A percentile compares a stretch with the other conserved stretches of the same genome.
Evolutionary conservation across 2,329 filamentous ascomycete species (phyloP).

Genomic region (Paracorniculantispora psalliotae): DNA sequence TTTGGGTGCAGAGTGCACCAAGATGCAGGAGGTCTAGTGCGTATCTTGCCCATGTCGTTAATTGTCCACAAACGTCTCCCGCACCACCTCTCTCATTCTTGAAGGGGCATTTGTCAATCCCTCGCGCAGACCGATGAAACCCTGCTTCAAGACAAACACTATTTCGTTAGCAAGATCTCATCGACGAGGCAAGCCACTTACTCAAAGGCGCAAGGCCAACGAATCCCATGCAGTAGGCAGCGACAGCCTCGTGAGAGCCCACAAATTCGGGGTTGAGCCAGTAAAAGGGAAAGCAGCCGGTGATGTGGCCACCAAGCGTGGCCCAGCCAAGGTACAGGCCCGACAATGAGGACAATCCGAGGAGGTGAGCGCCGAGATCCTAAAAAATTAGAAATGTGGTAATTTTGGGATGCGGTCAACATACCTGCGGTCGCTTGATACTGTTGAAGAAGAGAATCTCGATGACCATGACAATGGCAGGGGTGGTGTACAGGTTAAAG

Average conservation of each 20-base stretch:
- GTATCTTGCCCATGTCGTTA: background rate
- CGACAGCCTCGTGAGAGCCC: conserved; percentile 39
- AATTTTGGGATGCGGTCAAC: conserved; percentile 11
- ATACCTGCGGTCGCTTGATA: conserved; percentile 46
- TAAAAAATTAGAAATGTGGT: conserved; percentile 23
- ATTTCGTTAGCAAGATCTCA: background rate
- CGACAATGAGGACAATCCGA: conserved; percentile 36
- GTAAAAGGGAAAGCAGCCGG: conserved; percentile 44
- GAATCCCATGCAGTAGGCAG: conserved; percentile 41
- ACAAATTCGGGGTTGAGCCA: conserved; percentile 44
- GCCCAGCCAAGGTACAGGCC: conserved; percentile 47
- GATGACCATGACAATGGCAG: conserved; percentile 37
- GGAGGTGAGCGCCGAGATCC: conserved; percentile 41
- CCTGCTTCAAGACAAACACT: conserved; percentile 47
- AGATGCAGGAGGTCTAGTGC: too few relatives aligned
- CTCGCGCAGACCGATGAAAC: conserved; percentile 46
- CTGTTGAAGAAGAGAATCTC: conserved; percentile 49
- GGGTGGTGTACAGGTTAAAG: conserved; percentile 41
- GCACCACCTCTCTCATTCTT: background rate
- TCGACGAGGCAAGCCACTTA: conserved; percentile 28
- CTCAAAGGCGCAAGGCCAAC: conserved; percentile 38
- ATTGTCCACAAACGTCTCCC: background rate
- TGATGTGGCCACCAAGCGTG: conserved; percentile 40
- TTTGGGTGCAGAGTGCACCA: too few relatives aligned
- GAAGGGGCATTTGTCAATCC: conserved; percentile 22